phyloP scores from a whole-genome alignment of 208 protist species.

The Plasmodiophora brassicae region DNA sequence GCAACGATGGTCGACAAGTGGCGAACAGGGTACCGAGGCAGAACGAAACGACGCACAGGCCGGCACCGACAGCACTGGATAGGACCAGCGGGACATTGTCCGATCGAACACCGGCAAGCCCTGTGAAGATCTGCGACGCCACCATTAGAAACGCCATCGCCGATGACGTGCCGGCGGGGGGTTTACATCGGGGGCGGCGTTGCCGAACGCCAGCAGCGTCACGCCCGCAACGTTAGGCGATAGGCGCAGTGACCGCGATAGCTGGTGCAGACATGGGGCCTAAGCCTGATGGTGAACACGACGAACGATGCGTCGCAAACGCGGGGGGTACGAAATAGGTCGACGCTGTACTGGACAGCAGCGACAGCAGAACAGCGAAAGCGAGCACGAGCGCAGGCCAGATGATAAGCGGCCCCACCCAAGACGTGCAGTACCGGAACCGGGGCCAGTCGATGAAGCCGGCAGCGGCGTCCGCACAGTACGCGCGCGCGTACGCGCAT shows the following conservation, averaged over 20 bases:
- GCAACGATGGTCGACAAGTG: no score
- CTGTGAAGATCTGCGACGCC: neutral
- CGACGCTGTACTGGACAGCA: slow-evolving; percentile 46
- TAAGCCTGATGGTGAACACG: no score
- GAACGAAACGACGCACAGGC: slow-evolving; percentile 34
- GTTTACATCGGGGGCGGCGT: slow-evolving; percentile 49
- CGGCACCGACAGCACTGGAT: slow-evolving; percentile 17
- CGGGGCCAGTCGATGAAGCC: neutral
- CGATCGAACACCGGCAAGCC: neutral
- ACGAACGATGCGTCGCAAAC: no score
- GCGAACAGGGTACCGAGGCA: slow-evolving; percentile 23
- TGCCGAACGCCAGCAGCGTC: slow-evolving; percentile 52
- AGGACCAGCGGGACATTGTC: neutral
- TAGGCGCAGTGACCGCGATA: slow-evolving; percentile 39
- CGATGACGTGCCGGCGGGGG: neutral
- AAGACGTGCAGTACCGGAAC: neutral
- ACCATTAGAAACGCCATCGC: neutral
- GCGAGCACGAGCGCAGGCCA: neutral
- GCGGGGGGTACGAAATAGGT: slow-evolving; percentile 26
- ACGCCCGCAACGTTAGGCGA: slow-evolving; percentile 46
- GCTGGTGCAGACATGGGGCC: slow-evolving; percentile 9
- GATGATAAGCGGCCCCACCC: neutral
- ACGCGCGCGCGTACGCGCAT: neutral
- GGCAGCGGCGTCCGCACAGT: neutral
- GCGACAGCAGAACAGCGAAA: neutral